Evolutionary conservation across 768 basidiomycete genomes (phyloP), one percentile per base, ranked within the genome.

Genomic region (Amanita fuliginea): DNA sequence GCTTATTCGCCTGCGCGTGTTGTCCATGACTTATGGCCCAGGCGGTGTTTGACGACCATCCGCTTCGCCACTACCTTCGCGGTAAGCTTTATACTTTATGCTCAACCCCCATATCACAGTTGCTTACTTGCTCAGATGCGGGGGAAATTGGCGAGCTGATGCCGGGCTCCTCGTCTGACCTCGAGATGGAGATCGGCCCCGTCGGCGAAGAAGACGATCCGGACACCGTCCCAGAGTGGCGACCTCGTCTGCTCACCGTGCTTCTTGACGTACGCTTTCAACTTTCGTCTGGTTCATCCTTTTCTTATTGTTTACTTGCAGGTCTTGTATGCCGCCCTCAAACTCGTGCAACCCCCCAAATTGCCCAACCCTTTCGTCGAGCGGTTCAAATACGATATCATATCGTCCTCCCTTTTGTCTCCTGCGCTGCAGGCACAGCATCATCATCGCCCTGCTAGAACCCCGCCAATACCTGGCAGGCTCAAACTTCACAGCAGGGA

Each of bases 321-420:
- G 76, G 55, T 67, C 30, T 53, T 75, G 14, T 53, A 64, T 51
- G 62, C 69, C 26, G 49, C 69, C 26, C 64, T 76, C 32, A 62
- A 69, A 4, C 59, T 65, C 36, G 43, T 66, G 8, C 59, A 66
- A 30, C 54, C 62, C 7, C 57, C 71, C 21, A 62, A 55, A 51
- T 61, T 67, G 5, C 61, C 70, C 3, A 74, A 65, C 53, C 70
- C 74, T 16, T 84, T 87, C 56, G 76, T 78, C 7, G 86, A 90
- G 64, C 81, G 76, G 36, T 88, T 90, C 76, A 88, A 88, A 61
- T 89, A 88, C 72, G 78, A 77, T 52, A 76, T 89, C 3, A 87
- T 89, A 52, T 86, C 86, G 3, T 88, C 86, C 2, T 79, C 85
- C 6, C 69, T 89, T 7, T 72, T 89, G n/a, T 77, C 83, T 3